phyloP scores from a whole-genome alignment of 345 rosid species.

The Pelargonium nanum region DNA sequence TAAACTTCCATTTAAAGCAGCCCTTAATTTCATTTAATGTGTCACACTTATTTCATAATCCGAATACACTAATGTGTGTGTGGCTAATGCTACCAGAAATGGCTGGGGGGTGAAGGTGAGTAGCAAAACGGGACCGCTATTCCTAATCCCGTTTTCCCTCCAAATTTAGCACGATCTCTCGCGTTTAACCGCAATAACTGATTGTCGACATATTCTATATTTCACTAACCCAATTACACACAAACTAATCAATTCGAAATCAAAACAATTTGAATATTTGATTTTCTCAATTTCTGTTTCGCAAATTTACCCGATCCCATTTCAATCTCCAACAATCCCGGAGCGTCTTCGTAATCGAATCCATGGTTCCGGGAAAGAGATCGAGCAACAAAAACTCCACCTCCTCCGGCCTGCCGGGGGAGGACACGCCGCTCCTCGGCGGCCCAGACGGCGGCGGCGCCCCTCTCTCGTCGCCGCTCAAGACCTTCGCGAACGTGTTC shows the following conservation, averaged over 20 bases:
- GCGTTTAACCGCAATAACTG: neutral
- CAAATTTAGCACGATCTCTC: neutral
- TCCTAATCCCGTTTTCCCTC: neutral
- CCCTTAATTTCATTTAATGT: too few species aligned
- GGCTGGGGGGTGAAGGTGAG: too few species aligned
- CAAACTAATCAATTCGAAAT: too few species aligned
- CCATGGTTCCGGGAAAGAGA: neutral
- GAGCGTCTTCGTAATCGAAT: neutral
- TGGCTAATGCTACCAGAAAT: too few species aligned
- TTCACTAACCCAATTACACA: too few species aligned
- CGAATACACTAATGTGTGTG: too few species aligned
- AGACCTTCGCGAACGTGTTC: conserved; percentile 87
- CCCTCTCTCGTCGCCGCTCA: conserved; percentile 48
- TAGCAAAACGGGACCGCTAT: neutral
- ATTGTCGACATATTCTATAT: neutral
- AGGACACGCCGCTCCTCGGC: conserved; percentile 69
- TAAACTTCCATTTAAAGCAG: too few species aligned
- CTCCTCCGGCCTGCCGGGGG: conserved; percentile 12
- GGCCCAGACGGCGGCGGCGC: conserved; percentile 1
- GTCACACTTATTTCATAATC: too few species aligned
- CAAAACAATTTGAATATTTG: too few species aligned
- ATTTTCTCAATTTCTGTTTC: too few species aligned
- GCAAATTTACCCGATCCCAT: too few species aligned
- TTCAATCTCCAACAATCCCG: neutral
- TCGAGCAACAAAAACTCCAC: neutral